Evolutionary conservation across 225 moss, liverwort and hornwort genomes (phyloP).

Genomic region (Bryoerythrophyllum caledonicum): DNA sequence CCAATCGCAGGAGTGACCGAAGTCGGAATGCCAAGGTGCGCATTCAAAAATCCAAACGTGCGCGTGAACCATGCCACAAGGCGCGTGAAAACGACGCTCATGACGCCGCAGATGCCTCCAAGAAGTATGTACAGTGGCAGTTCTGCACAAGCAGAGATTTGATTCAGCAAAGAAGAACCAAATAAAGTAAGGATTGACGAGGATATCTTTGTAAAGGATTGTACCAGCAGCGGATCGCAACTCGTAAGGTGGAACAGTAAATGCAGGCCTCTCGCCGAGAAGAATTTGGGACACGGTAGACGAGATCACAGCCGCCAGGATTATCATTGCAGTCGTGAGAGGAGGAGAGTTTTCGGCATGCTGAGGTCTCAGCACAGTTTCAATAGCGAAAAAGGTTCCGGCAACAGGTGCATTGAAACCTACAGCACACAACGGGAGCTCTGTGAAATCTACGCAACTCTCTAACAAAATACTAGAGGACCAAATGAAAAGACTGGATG

Average conservation of each 20-base stretch:
- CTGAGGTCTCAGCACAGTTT: constrained; percentile 96
- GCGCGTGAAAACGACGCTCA: constrained; percentile 88
- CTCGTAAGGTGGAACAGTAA: constrained; percentile 91
- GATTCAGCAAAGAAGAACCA: constrained; percentile 23
- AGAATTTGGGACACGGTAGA: constrained; percentile 95
- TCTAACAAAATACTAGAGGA: not conserved
- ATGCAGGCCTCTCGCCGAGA: constrained; percentile 89
- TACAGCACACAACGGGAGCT: constrained; percentile 34
- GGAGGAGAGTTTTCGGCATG: constrained; percentile 99
- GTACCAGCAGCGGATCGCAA: constrained; percentile 94
- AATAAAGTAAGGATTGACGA: not conserved
- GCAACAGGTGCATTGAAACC: constrained; percentile 99
- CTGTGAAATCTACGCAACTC: constrained; percentile 9
- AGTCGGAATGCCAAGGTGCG: constrained; percentile 74
- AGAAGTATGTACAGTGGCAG: constrained; percentile 92
- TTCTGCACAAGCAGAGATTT: constrained; percentile 51
- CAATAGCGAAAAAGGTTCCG: constrained; percentile 97
- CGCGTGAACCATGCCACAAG: constrained; percentile 83
- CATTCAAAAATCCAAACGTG: constrained; percentile 73
- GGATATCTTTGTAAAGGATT: constrained; percentile 5
- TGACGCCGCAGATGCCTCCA: constrained; percentile 91
- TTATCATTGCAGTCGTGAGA: constrained; percentile 98
- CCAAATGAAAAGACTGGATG: no score
- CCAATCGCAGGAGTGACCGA: constrained; percentile 96
- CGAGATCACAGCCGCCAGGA: constrained; percentile 95